Percentiles rank a stretch among this genome's conserved stretches.
These are phyloP conservation scores for Cladophialophora bantiana DNA, from an alignment of 2,329 filamentous ascomycete species.

Conservation along the genomic window DNA sequence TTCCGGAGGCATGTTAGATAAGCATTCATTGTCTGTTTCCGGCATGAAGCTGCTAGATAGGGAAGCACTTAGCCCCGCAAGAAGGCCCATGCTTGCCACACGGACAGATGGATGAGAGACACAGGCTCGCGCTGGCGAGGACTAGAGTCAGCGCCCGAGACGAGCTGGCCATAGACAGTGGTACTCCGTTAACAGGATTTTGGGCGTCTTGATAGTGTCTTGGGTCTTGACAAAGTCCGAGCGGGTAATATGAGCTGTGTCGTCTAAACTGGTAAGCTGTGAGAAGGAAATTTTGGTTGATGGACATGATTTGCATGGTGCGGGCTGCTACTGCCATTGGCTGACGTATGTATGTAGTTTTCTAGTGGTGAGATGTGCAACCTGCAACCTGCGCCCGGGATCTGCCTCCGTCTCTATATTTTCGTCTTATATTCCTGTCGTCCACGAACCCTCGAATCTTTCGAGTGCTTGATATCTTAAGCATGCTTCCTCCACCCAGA, in stretches of 20 bases:
- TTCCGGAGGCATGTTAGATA: no score
- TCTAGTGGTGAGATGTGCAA: conserved; percentile 18
- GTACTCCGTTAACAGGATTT: background rate
- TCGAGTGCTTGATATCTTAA: conserved; percentile 12
- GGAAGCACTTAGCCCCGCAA: background rate
- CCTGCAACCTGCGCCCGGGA: background rate
- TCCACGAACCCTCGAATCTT: background rate
- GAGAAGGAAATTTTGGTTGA: background rate
- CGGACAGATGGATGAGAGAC: background rate
- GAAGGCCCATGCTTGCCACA: background rate
- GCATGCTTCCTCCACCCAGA: conserved; percentile 36
- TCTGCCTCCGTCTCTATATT: background rate
- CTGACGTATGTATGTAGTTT: conserved; percentile 16
- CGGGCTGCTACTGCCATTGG: background rate
- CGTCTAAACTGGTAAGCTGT: background rate
- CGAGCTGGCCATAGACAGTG: background rate
- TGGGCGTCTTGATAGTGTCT: no score
- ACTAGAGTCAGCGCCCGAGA: background rate
- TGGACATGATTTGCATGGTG: background rate
- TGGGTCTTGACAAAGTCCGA: no score
- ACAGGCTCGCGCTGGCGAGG: background rate
- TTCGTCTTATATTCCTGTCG: background rate
- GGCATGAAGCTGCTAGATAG: no score
- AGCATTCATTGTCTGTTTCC: no score
- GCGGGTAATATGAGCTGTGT: no score